A percentile compares a stretch with the other conserved stretches of the same genome.
phyloP scores from a whole-genome alignment of 176 grass and related monocot species.

The Carex kokanica region DNA sequence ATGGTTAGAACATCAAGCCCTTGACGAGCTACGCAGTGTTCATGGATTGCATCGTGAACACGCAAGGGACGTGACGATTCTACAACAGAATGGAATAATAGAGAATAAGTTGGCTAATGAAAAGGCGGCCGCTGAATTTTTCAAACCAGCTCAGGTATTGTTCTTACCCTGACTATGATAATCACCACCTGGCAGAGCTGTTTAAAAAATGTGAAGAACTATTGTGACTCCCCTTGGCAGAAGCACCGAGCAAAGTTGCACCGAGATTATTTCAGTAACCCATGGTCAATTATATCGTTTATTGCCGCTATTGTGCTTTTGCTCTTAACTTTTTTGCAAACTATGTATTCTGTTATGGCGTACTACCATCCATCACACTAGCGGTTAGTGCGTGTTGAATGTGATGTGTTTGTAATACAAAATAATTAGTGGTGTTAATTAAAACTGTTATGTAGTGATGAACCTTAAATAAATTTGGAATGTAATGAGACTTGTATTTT shows the following conservation, averaged over 20 bases:
- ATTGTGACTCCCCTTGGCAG: slow-evolving; percentile 25
- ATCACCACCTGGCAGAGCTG: slow-evolving; percentile 6
- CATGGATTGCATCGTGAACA: slow-evolving; percentile 25
- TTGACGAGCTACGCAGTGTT: slow-evolving; percentile 21
- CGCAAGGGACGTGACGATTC: slow-evolving; percentile 1
- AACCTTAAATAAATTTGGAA: not conserved
- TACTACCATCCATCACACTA: not conserved
- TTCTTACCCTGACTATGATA: not conserved
- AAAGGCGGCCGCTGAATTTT: slow-evolving; percentile 3
- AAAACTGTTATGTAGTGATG: not conserved
- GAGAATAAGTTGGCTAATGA: slow-evolving; percentile 26
- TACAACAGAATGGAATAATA: slow-evolving; percentile 19
- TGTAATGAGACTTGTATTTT: not conserved
- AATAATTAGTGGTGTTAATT: not conserved
- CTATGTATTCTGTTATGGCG: not conserved
- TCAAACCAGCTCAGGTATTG: slow-evolving; percentile 26
- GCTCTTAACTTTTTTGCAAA: slow-evolving; percentile 11
- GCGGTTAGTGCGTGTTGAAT: not conserved
- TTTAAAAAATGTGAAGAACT: slow-evolving; percentile 21
- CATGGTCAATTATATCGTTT: slow-evolving; percentile 22
- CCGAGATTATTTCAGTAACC: slow-evolving; percentile 25
- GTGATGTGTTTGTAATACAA: not conserved
- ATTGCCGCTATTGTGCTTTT: not conserved
- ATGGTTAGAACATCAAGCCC: not conserved
- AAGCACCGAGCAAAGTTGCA: slow-evolving; percentile 19